Conservation (phyloP, 257 asterid species). For the Anisodus acutangulus region DNA sequence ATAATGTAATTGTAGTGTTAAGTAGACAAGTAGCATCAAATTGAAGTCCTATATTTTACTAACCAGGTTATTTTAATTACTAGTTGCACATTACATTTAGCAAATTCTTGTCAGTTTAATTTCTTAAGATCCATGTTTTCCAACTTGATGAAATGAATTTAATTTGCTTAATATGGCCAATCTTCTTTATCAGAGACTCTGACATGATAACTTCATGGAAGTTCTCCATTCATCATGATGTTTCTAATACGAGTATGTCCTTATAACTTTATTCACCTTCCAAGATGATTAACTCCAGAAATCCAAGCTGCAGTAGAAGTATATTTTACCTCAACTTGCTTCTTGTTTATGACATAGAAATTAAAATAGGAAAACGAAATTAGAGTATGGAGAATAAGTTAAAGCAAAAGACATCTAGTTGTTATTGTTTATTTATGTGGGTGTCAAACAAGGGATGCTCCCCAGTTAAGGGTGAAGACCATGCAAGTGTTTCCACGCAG, state of each 20-base stretch:
- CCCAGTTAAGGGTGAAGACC: not conserved
- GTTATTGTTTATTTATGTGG: slow-evolving; percentile 7
- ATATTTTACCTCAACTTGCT: slow-evolving; percentile 17
- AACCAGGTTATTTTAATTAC: not conserved
- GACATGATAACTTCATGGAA: slow-evolving; percentile 24
- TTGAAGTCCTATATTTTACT: not conserved
- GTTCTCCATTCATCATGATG: not conserved
- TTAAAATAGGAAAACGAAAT: not conserved
- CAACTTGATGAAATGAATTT: slow-evolving; percentile 26
- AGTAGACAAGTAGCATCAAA: slow-evolving; percentile 2
- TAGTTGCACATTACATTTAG: not conserved
- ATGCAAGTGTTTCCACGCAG: too few relatives aligned
- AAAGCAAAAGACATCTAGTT: not conserved
- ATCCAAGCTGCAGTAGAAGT: not conserved
- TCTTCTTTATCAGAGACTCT: not conserved
- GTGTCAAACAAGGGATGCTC: not conserved
- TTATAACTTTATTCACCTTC: slow-evolving; percentile 20
- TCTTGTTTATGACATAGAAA: not conserved
- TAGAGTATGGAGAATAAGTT: not conserved
- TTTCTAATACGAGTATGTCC: not conserved
- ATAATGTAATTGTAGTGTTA: not conserved
- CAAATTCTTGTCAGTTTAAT: slow-evolving; percentile 10
- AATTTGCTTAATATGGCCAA: slow-evolving; percentile 12
- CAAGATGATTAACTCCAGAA: not conserved
- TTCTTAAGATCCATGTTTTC: not conserved